Percentiles rank a stretch among this genome's conserved stretches.
Evolutionary conservation across 768 basidiomycete species (phyloP).

Genomic region (Leccinum subgranulosum): DNA sequence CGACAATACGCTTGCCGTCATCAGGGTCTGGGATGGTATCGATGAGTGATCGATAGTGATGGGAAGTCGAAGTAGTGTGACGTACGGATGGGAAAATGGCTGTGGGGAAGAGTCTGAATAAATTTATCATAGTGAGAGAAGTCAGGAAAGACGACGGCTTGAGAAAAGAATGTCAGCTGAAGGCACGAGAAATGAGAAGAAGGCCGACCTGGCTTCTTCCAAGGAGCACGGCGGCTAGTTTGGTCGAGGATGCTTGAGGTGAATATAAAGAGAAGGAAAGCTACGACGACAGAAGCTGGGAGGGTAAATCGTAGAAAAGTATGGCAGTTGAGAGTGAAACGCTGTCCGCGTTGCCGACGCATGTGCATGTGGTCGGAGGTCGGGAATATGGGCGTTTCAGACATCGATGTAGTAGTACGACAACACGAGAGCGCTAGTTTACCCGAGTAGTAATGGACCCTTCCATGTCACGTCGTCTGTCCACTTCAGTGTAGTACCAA

Average conservation of each 20-base stretch:
- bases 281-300: constrained; percentile 35
- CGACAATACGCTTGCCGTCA: constrained; percentile 54
- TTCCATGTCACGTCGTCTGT: constrained; percentile 19
- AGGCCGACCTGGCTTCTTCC: constrained; percentile 17
- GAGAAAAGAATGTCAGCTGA: neutral
- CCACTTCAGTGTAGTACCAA: constrained; percentile 50
- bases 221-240: neutral
- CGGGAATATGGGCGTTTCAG: constrained; percentile 13
- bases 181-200: neutral
- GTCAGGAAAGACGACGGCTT: constrained; percentile 39
- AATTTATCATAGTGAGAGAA: constrained; percentile 51
- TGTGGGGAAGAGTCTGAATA: constrained; percentile 39
- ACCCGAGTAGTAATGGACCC: too few relatives aligned
- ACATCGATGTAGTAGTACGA: constrained; percentile 2
- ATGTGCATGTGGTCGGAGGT: neutral
- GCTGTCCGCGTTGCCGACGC: neutral
- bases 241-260: constrained; percentile 29
- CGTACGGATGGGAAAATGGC: constrained; percentile 57
- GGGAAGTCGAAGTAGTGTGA: neutral
- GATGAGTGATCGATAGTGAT: neutral
- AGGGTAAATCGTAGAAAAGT: constrained; percentile 9
- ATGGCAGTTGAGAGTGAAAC: neutral
- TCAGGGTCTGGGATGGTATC: constrained; percentile 41
- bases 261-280: constrained; percentile 46
- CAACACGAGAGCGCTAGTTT: too few relatives aligned